Percentiles rank a stretch among this genome's conserved stretches.
phyloP scores from a whole-genome alignment of 1,284 basidiomycete genomes.

The Laetiporus sulphureus region DNA sequence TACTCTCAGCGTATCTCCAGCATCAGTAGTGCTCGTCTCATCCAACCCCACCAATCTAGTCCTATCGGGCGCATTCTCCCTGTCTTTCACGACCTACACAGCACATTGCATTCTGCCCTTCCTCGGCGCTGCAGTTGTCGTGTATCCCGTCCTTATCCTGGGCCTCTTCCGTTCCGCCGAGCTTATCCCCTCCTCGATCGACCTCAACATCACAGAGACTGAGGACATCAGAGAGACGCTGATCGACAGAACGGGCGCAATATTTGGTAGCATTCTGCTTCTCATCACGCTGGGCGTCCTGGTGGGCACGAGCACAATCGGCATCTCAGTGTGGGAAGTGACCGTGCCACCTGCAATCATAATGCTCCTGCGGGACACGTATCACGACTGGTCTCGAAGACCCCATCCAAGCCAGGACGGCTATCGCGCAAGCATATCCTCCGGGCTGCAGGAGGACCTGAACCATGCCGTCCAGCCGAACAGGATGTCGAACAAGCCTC shows the following conservation, averaged over 20 bases:
- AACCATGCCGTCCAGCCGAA: no score
- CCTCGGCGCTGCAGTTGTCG: constrained; percentile 49
- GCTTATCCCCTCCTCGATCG: constrained; percentile 43
- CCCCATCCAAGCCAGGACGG: background rate
- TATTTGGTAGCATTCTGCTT: constrained; percentile 34
- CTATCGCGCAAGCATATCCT: background rate
- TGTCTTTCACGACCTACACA: constrained; percentile 37
- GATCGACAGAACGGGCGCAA: constrained; percentile 29
- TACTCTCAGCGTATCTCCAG: constrained; percentile 11
- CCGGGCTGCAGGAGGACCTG: background rate
- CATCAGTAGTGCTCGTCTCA: constrained; percentile 44
- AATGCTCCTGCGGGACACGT: constrained; percentile 28
- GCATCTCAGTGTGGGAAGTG: constrained; percentile 66
- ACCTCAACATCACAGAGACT: constrained; percentile 24
- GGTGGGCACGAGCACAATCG: constrained; percentile 47
- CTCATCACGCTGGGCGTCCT: constrained; percentile 46
- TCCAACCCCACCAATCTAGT: constrained; percentile 65
- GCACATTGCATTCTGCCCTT: constrained; percentile 70
- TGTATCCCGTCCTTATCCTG: constrained; percentile 46
- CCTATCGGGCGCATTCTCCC: constrained; percentile 55
- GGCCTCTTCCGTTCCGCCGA: constrained; percentile 42
- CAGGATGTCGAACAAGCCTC: no score
- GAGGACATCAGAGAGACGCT: constrained; percentile 44
- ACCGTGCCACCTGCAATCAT: constrained; percentile 79
- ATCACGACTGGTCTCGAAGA: constrained; percentile 24